Conservation (phyloP, 2,329 filamentous ascomycete species). For the Colletotrichum incanum region DNA sequence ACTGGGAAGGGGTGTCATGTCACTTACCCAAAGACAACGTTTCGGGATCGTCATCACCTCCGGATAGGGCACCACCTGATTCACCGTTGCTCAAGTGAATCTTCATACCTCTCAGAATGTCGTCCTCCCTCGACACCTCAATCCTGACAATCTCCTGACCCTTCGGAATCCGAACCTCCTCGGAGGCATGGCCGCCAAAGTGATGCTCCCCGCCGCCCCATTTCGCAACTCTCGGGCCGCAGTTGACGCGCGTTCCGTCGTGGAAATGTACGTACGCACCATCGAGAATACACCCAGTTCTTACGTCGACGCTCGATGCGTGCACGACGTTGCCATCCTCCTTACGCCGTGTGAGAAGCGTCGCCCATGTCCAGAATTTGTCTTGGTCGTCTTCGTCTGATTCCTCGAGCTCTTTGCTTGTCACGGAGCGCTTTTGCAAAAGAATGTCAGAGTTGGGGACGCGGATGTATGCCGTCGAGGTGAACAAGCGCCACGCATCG, state of each 20-base stretch:
- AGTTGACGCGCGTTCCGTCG: constrained; percentile 60
- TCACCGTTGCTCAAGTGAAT: constrained; percentile 46
- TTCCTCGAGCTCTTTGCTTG: constrained; percentile 15
- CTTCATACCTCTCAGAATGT: constrained; percentile 45
- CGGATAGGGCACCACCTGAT: constrained; percentile 44
- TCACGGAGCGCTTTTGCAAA: constrained; percentile 52
- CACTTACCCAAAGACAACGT: constrained; percentile 44
- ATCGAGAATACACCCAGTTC: constrained; percentile 61
- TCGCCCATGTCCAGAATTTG: constrained; percentile 49
- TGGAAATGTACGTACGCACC: constrained; percentile 62
- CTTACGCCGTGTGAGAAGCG: constrained; percentile 51
- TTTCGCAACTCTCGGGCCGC: constrained; percentile 52
- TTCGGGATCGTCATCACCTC: constrained; percentile 23
- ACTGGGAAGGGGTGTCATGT: background rate
- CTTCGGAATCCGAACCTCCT: constrained; percentile 46
- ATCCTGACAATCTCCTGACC: constrained; percentile 50
- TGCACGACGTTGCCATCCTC: constrained; percentile 52
- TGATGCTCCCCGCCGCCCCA: constrained; percentile 41
- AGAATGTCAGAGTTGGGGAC: constrained; percentile 57
- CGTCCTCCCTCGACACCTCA: constrained; percentile 47
- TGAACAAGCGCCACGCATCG: constrained; percentile 55
- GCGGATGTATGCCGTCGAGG: constrained; percentile 51
- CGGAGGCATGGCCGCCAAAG: constrained; percentile 52
- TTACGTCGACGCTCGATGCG: constrained; percentile 61
- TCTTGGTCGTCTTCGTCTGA: constrained; percentile 37